Conservation (phyloP, 2,329 filamentous ascomycete genomes). For the Trichoderma guizhouense region DNA sequence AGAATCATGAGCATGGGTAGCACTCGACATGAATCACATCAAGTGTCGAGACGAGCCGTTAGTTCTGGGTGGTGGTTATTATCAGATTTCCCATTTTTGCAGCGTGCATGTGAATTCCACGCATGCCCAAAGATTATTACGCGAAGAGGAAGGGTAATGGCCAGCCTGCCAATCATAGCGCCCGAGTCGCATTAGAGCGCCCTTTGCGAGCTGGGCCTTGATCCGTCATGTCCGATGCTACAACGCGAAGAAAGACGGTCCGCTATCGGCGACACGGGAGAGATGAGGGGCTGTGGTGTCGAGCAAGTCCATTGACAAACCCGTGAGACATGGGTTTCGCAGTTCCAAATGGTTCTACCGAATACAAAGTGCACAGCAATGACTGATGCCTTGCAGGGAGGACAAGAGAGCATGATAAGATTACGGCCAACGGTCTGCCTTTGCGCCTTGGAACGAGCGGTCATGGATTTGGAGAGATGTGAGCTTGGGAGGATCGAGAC, state of each 20-base stretch:
- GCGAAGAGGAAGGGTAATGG: constrained; percentile 19
- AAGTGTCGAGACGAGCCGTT: background rate
- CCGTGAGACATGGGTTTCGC: constrained; percentile 11
- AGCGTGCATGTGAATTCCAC: background rate
- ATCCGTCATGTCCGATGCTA: constrained; percentile 4
- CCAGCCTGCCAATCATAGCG: constrained; percentile 6
- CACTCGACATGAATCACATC: background rate
- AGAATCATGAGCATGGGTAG: background rate
- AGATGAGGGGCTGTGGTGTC: constrained; percentile 1
- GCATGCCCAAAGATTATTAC: constrained; percentile 8
- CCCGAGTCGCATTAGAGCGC: background rate
- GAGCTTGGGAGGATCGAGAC: constrained; percentile 11
- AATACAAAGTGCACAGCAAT: background rate
- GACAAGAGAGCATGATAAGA: background rate
- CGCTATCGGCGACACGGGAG: constrained; percentile 13
- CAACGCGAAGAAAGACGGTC: background rate
- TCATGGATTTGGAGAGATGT: background rate
- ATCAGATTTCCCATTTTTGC: constrained; percentile 7
- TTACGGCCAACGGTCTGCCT: background rate
- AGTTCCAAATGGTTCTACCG: background rate
- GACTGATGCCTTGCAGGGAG: background rate
- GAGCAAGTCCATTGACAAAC: background rate
- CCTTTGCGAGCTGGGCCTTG: background rate
- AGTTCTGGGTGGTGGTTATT: background rate
- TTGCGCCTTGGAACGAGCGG: background rate